A percentile compares a stretch with the other conserved stretches of the same genome.
These are phyloP conservation scores for Myxozyma sirexii DNA, from an alignment of 805 yeast genomes.

Conservation along the genomic window DNA sequence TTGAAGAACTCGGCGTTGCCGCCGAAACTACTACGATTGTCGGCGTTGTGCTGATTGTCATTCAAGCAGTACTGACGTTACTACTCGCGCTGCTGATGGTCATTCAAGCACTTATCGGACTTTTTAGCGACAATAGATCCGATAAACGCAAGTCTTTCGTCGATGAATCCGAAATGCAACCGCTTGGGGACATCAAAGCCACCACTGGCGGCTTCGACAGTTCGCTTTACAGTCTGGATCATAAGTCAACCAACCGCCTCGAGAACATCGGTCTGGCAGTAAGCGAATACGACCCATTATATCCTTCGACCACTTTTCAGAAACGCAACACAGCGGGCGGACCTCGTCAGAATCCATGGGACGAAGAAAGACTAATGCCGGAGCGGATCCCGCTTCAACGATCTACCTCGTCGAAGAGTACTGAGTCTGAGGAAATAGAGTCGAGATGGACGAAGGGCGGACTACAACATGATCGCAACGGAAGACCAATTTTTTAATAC, in stretches of 20 bases:
- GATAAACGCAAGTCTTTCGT: background rate
- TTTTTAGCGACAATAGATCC: constrained; percentile 5
- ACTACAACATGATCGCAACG: constrained; percentile 15
- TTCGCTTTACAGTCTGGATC: background rate
- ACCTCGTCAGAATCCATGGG: constrained; percentile 17
- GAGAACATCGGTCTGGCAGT: constrained; percentile 24
- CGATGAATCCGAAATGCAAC: constrained; percentile 19
- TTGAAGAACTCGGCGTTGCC: constrained; percentile 38
- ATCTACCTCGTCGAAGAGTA: background rate
- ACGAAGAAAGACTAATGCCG: background rate
- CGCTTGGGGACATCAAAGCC: constrained; percentile 12
- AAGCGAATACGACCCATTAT: constrained; percentile 20
- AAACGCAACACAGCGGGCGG: background rate
- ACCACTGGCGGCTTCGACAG: background rate
- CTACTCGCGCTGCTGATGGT: constrained; percentile 38
- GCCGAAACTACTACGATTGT: constrained; percentile 39
- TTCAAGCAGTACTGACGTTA: constrained; percentile 40
- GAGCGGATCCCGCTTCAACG: constrained; percentile 13
- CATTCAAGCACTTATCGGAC: constrained; percentile 20
- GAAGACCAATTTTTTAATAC: constrained; percentile 19
- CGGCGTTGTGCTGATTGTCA: constrained; percentile 40
- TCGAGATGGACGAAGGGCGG: constrained; percentile 8
- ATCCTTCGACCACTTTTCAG: background rate
- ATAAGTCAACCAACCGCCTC: background rate
- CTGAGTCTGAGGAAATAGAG: background rate